These are phyloP conservation scores for Homolaphlyctis polyrhiza DNA, from an alignment of 371 early-diverging fungal species.

Conservation along the genomic window DNA sequence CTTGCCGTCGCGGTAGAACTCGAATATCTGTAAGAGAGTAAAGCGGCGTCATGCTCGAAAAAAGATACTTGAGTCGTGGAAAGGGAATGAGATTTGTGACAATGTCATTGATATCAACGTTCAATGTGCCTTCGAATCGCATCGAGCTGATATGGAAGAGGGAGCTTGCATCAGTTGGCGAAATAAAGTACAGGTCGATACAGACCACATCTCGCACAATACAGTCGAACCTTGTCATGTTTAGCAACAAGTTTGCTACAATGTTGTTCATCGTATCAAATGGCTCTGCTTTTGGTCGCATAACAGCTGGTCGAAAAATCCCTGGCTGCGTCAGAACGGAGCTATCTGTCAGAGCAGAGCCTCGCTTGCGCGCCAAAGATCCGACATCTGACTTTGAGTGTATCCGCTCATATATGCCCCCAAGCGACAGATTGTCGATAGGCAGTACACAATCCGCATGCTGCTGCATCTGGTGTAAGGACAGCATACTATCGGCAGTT, in stretches of 20 bases:
- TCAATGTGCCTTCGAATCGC: constrained; percentile 63
- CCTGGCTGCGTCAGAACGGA: neutral
- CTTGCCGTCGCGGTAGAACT: constrained; percentile 15
- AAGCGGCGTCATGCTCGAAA: constrained; percentile 45
- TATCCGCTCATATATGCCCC: constrained; percentile 45
- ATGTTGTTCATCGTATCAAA: constrained; percentile 56
- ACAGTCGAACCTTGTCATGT: constrained; percentile 44
- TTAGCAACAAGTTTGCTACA: constrained; percentile 45
- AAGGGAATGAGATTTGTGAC: constrained; percentile 73
- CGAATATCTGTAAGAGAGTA: constrained; percentile 27
- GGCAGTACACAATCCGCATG: constrained; percentile 32
- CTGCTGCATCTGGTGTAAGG: neutral
- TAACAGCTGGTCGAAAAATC: neutral
- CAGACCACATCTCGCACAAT: neutral
- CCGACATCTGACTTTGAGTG: neutral
- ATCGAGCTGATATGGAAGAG: constrained; percentile 41
- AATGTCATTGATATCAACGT: constrained; percentile 74
- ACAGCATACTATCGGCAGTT: neutral
- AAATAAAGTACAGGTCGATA: neutral
- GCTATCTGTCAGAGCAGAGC: constrained; percentile 8
- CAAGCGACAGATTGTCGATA: constrained; percentile 60
- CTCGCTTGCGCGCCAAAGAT: constrained; percentile 5
- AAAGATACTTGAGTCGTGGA: constrained; percentile 45
- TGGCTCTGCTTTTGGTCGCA: constrained; percentile 14
- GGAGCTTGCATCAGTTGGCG: neutral